phyloP scores from a whole-genome alignment of 208 protist species.

The Jaenimonas drosophilae region DNA sequence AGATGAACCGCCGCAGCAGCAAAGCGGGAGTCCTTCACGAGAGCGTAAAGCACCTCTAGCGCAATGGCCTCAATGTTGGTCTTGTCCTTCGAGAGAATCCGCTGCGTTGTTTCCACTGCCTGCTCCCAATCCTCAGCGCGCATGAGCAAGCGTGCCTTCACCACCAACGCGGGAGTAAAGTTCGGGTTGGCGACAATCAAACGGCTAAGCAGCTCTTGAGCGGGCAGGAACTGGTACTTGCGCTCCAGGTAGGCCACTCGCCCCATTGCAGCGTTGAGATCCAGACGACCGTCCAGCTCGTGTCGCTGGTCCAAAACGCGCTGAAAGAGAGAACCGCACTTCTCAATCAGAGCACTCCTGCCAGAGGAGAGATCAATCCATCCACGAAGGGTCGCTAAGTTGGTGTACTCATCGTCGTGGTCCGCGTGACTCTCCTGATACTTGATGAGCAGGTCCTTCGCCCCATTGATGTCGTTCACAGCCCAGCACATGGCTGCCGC shows the following conservation, averaged over 20 bases:
- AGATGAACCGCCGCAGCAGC: slow-evolving; percentile 50
- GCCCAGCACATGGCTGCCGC: slow-evolving; percentile 68
- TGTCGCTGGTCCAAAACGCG: slow-evolving; percentile 46
- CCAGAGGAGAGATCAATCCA: slow-evolving; percentile 86
- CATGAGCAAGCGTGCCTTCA: slow-evolving; percentile 83
- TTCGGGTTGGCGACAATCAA: slow-evolving; percentile 58
- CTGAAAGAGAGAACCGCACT: slow-evolving; percentile 64
- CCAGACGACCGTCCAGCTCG: slow-evolving; percentile 26
- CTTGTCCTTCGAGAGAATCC: slow-evolving; percentile 69
- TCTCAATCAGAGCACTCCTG: slow-evolving; percentile 71
- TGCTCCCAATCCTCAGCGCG: slow-evolving; percentile 91
- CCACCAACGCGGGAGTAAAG: slow-evolving; percentile 56
- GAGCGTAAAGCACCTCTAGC: slow-evolving; percentile 58
- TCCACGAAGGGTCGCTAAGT: slow-evolving; percentile 48
- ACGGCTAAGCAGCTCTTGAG: slow-evolving; percentile 80
- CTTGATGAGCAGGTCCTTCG: slow-evolving; percentile 56
- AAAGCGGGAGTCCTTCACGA: slow-evolving; percentile 68
- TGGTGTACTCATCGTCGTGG: slow-evolving; percentile 79
- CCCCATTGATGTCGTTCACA: slow-evolving; percentile 37
- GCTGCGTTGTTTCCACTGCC: slow-evolving; percentile 66
- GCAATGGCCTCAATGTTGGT: slow-evolving; percentile 71
- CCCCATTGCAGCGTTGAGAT: slow-evolving; percentile 77
- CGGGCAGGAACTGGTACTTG: slow-evolving; percentile 64
- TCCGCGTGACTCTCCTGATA: slow-evolving; percentile 18
- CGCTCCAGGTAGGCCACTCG: slow-evolving; percentile 76